Percentiles rank a stretch among this genome's conserved stretches.
phyloP scores from a whole-genome alignment of 2,329 filamentous ascomycete genomes.

The Acarospora socialis region DNA sequence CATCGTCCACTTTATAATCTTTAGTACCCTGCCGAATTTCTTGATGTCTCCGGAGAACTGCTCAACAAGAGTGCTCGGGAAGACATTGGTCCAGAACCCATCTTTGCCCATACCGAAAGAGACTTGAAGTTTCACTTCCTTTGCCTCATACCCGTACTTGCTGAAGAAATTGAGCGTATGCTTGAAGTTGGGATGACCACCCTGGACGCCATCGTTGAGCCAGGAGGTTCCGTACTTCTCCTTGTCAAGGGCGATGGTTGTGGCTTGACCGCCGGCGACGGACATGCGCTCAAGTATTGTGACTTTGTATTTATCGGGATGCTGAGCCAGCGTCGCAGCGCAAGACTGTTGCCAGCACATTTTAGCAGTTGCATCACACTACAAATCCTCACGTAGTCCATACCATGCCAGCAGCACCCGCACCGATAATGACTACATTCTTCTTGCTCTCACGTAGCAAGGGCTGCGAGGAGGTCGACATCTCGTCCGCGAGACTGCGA shows the following conservation, averaged over 20 bases:
- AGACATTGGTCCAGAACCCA: constrained; percentile 48
- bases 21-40: constrained; percentile 40
- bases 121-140: constrained; percentile 44
- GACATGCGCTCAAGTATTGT: constrained; percentile 46
- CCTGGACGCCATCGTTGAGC: constrained; percentile 50
- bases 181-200: constrained; percentile 46
- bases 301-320: constrained; percentile 50
- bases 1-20: constrained; percentile 40
- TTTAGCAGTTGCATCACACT: too few relatives aligned
- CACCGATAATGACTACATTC: constrained; percentile 5
- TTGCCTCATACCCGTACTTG: constrained; percentile 40
- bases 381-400: too few relatives aligned
- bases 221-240: constrained; percentile 42
- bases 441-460: too few relatives aligned
- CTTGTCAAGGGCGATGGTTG: constrained; percentile 42
- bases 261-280: constrained; percentile 47
- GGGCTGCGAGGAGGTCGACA: too few relatives aligned
- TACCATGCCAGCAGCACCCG: constrained; percentile 5
- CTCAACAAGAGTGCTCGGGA: constrained; percentile 40
- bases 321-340: constrained; percentile 50
- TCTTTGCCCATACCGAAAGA: constrained; percentile 44
- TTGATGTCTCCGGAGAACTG: constrained; percentile 41
- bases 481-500: too few relatives aligned
- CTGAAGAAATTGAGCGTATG: constrained; percentile 49
- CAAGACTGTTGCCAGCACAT: too few relatives aligned